Conservation (phyloP, 805 yeast genomes). For the Lachancea cidri region DNA sequence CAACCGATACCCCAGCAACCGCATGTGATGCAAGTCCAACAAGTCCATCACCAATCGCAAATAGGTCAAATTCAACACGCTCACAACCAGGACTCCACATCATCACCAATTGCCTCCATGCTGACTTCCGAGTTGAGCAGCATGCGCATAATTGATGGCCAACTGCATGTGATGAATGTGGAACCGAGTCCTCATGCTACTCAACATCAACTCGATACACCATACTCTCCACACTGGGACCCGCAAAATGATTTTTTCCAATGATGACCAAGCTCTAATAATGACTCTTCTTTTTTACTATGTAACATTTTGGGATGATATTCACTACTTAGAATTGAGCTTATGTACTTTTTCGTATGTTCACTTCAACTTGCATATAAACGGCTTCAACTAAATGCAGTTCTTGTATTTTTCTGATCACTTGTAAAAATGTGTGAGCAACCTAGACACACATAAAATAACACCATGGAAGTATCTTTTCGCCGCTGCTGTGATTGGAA, state of each 20-base stretch:
- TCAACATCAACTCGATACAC: not conserved
- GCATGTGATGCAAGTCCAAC: not conserved
- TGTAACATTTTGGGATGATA: not conserved
- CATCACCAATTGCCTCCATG: not conserved
- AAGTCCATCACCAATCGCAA: not conserved
- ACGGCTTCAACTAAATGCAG: slow-evolving; percentile 21
- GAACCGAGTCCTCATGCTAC: not conserved
- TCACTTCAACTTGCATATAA: not conserved
- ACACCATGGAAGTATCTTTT: slow-evolving; percentile 91
- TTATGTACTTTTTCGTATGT: not conserved
- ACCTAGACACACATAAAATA: slow-evolving; percentile 85
- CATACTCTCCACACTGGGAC: slow-evolving; percentile 2
- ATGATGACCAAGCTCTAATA: not conserved
- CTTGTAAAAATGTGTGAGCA: slow-evolving; percentile 66
- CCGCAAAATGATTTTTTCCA: slow-evolving; percentile 1
- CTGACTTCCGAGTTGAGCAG: not conserved
- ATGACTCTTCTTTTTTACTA: not conserved
- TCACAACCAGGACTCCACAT: not conserved
- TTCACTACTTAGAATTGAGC: not conserved
- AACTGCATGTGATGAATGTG: not conserved
- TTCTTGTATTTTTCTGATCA: slow-evolving; percentile 34
- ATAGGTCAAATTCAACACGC: not conserved
- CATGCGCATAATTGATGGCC: not conserved
- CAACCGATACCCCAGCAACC: slow-evolving; percentile 1
- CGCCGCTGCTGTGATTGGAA: slow-evolving; percentile 95